Conservation (phyloP, 129 eudicot species). For the Chrysanthemum makinoi region DNA sequence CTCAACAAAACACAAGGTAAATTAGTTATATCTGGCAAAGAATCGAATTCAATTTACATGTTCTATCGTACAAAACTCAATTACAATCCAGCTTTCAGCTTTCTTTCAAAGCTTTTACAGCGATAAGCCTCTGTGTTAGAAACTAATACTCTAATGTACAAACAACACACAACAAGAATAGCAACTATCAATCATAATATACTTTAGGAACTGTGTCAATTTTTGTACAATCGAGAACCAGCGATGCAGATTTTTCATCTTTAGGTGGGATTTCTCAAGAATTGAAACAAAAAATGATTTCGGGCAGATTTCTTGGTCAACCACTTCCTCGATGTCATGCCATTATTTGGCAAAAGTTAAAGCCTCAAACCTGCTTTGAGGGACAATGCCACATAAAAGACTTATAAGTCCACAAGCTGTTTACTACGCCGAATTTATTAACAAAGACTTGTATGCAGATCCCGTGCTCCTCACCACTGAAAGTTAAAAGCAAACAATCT, state of each 20-base stretch:
- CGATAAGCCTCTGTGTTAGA: not conserved
- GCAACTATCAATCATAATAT: not conserved
- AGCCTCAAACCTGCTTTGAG: too few species aligned
- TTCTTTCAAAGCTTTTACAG: not conserved
- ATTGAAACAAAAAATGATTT: not conserved
- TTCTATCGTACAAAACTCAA: not conserved
- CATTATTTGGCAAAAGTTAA: too few species aligned
- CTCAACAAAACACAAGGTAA: not conserved
- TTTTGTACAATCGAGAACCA: slow-evolving; percentile 2
- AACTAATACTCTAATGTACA: too few species aligned
- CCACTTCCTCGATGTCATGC: not conserved
- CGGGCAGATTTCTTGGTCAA: slow-evolving; percentile 12
- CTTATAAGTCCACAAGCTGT: not conserved
- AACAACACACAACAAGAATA: not conserved
- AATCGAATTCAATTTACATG: not conserved
- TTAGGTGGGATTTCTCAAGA: not conserved
- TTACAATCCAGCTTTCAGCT: not conserved
- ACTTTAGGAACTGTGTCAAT: not conserved
- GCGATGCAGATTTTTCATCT: not conserved
- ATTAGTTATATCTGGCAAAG: slow-evolving; percentile 1
- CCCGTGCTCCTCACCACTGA: slow-evolving; percentile 15
- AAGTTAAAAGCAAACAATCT: slow-evolving; percentile 4
- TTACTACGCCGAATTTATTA: not conserved
- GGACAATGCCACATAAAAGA: not conserved
- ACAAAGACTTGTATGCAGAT: slow-evolving; percentile 12